A percentile compares a stretch with the other conserved stretches of the same genome.
phyloP scores from a whole-genome alignment of 768 basidiomycete genomes.

The Favolaschia claudopus region DNA sequence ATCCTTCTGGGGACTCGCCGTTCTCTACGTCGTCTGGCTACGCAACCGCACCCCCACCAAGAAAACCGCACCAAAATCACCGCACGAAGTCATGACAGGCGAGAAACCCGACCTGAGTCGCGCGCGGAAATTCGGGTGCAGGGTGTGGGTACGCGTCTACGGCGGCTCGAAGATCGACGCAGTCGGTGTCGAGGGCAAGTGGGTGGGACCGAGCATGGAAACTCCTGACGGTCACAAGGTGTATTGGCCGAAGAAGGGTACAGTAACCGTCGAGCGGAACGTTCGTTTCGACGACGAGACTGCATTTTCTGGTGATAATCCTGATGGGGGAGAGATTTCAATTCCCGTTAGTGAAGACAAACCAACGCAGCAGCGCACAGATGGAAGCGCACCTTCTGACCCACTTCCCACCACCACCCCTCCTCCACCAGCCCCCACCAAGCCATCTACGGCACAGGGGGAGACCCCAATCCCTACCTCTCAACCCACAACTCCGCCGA shows the following conservation, averaged over 20 bases:
- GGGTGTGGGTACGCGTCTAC: neutral
- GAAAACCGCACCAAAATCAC: too few relatives aligned
- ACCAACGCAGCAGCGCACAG: conserved; percentile 3
- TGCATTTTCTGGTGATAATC: conserved; percentile 10
- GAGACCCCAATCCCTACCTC: neutral
- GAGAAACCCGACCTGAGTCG: too few relatives aligned
- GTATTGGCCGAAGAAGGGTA: conserved; percentile 27
- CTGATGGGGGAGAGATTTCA: neutral
- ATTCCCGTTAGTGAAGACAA: neutral
- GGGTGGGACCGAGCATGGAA: conserved; percentile 30
- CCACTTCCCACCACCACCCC: neutral
- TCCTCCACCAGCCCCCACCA: neutral
- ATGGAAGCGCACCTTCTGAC: conserved; percentile 13
- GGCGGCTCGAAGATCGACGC: neutral
- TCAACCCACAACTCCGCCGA: neutral
- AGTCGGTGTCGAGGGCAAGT: neutral
- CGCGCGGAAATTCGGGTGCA: too few relatives aligned
- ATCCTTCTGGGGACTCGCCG: conserved; percentile 32
- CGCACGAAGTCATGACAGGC: too few relatives aligned
- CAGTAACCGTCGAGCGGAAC: conserved; percentile 21
- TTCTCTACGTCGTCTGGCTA: conserved; percentile 14
- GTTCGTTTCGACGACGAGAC: conserved; percentile 16
- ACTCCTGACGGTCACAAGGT: conserved; percentile 25
- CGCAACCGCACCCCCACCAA: too few relatives aligned
- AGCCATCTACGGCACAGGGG: conserved; percentile 2